Evolutionary conservation across 2,329 filamentous ascomycete species (phyloP).

Genomic region (Microcera coccophila): DNA sequence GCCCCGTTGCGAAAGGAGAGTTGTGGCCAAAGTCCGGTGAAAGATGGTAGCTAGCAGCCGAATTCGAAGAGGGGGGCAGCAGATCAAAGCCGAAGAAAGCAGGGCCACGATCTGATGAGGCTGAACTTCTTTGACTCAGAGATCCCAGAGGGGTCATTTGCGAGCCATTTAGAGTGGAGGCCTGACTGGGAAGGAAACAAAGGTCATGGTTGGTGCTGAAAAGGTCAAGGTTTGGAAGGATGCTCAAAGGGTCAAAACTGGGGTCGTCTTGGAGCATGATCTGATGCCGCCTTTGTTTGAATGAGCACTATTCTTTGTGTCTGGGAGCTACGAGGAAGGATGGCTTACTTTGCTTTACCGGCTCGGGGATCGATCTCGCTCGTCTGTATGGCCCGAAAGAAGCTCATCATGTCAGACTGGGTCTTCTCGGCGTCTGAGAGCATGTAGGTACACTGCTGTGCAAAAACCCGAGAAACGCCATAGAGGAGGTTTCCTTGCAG

Average conservation of each 20-base stretch:
- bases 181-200: conserved; percentile 34
- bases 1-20: conserved; percentile 27
- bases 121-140: conserved; percentile 28
- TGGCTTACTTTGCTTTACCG: conserved; percentile 64
- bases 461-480: conserved; percentile 79
- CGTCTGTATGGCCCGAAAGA: conserved; percentile 53
- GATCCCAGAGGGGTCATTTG: conserved; percentile 40
- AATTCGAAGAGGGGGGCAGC: conserved; percentile 35
- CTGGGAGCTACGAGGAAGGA: conserved; percentile 8
- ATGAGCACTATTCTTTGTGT: background rate
- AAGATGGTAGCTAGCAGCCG: conserved; percentile 30
- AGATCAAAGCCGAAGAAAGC: conserved; percentile 31
- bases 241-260: conserved; percentile 51
- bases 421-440: conserved; percentile 74
- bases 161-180: conserved; percentile 37
- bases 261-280: conserved; percentile 80
- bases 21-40: conserved; percentile 34
- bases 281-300: conserved; percentile 60
- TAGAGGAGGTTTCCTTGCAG: conserved; percentile 86
- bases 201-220: conserved; percentile 36
- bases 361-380: conserved; percentile 66
- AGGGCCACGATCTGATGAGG: conserved; percentile 28
- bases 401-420: conserved; percentile 66
- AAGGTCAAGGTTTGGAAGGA: conserved; percentile 32
- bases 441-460: conserved; percentile 83